A percentile compares a stretch with the other conserved stretches of the same genome.
Conservation (phyloP, 352 stramenopile species). For the Blastocystis hominis region DNA sequence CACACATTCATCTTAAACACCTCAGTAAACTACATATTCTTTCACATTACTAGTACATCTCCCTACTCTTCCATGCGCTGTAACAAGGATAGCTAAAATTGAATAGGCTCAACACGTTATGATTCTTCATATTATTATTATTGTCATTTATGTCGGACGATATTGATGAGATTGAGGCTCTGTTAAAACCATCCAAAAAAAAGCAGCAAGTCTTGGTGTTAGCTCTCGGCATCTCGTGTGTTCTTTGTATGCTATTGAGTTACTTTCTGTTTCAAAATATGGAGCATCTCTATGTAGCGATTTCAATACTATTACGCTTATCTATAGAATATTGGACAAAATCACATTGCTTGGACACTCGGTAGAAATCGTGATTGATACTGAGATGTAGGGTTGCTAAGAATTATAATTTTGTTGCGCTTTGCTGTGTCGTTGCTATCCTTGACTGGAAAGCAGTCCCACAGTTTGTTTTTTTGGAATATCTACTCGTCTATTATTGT, state of each 20-base stretch:
- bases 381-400: too few relatives aligned
- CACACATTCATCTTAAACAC: too few relatives aligned
- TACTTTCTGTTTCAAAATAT: slow-evolving; percentile 4
- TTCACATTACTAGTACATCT: too few relatives aligned
- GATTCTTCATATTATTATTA: too few relatives aligned
- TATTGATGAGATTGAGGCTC: slow-evolving; percentile 21
- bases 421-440: neutral
- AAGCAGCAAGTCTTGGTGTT: neutral
- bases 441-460: neutral
- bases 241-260: neutral
- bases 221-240: neutral
- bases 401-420: neutral
- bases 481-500: neutral
- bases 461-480: neutral
- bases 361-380: neutral
- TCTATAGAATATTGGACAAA: slow-evolving; percentile 2
- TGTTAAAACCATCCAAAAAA: slow-evolving; percentile 36
- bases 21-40: too few relatives aligned
- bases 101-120: too few relatives aligned
- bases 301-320: too few relatives aligned
- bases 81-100: too few relatives aligned
- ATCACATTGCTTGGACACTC: neutral
- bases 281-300: neutral
- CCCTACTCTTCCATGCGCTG: too few relatives aligned
- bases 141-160: slow-evolving; percentile 41